Conservation (phyloP, 2,329 filamentous ascomycete species). For the Aureobasidium musti region DNA sequence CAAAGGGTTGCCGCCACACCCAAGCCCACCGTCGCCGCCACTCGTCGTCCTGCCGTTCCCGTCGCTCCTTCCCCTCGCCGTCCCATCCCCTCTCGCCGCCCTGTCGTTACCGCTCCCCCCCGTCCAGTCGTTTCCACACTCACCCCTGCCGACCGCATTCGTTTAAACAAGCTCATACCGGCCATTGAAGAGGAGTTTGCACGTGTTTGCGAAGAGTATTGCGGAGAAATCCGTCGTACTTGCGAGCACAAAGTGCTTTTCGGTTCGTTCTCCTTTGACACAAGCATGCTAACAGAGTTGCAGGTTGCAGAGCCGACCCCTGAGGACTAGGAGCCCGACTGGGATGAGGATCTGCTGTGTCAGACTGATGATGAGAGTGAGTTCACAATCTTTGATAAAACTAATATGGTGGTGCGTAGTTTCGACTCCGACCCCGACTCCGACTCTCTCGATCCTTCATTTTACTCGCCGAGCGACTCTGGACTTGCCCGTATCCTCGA, state of each 20-base stretch:
- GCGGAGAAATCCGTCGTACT: background rate
- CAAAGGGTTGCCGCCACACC: conserved; percentile 1
- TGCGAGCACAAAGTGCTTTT: background rate
- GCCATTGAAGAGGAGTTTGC: conserved; percentile 3
- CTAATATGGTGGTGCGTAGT: background rate
- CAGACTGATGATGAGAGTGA: background rate
- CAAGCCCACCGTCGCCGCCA: background rate
- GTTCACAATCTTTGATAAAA: background rate
- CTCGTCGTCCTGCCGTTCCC: background rate
- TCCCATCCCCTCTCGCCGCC: background rate
- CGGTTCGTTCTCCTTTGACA: background rate
- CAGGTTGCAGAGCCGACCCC: background rate
- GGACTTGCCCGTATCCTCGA: background rate
- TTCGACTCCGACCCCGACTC: background rate
- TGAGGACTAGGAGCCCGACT: conserved; percentile 24
- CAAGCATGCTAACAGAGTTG: background rate
- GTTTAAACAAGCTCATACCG: background rate
- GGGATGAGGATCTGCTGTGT: conserved; percentile 6
- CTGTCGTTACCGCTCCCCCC: background rate
- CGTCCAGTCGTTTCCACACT: background rate
- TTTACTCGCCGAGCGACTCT: background rate
- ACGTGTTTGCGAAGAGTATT: background rate
- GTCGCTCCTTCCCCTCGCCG: background rate
- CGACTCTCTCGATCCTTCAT: background rate
- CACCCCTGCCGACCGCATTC: background rate